Percentiles rank a stretch among this genome's conserved stretches.
Conservation (phyloP, 2,329 filamentous ascomycete genomes). For the Colletotrichum agaves region DNA sequence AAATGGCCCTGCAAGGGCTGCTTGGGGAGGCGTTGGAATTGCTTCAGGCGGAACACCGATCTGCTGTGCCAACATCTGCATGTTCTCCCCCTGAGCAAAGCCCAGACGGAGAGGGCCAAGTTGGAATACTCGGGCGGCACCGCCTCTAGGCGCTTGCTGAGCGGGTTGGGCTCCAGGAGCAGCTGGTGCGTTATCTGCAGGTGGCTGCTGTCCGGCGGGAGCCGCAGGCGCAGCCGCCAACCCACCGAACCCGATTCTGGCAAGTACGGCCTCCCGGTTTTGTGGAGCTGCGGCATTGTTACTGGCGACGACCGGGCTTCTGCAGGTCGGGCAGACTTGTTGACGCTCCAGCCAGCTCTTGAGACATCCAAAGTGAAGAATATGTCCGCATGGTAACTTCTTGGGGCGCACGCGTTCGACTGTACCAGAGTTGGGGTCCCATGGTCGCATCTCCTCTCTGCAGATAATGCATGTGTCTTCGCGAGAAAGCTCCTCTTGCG, state of each 20-base stretch:
- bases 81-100: slow-evolving; percentile 77
- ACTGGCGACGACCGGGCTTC: slow-evolving; percentile 80
- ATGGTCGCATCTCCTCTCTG: slow-evolving; percentile 92
- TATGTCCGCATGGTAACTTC: slow-evolving; percentile 95
- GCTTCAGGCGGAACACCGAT: slow-evolving; percentile 58
- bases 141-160: slow-evolving; percentile 42
- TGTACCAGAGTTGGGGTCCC: slow-evolving; percentile 70
- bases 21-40: slow-evolving; percentile 33
- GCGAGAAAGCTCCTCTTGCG: slow-evolving; percentile 81
- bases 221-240: slow-evolving; percentile 35
- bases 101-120: slow-evolving; percentile 80
- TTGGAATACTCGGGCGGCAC: slow-evolving; percentile 72
- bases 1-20: slow-evolving; percentile 33
- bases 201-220: slow-evolving; percentile 48
- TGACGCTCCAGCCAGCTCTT: slow-evolving; percentile 98
- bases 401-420: slow-evolving; percentile 90
- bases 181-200: slow-evolving; percentile 41
- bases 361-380: slow-evolving; percentile 92
- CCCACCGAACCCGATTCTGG: slow-evolving; percentile 44
- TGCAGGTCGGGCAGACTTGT: slow-evolving; percentile 95
- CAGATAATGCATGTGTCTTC: slow-evolving; percentile 99
- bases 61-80: slow-evolving; percentile 74
- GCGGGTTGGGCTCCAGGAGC: slow-evolving; percentile 35
- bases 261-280: slow-evolving; percentile 50
- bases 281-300: slow-evolving; percentile 45